These are phyloP conservation scores for Luffa aegyptiaca DNA, from an alignment of 306 rosid genomes.

Conservation along the genomic window DNA sequence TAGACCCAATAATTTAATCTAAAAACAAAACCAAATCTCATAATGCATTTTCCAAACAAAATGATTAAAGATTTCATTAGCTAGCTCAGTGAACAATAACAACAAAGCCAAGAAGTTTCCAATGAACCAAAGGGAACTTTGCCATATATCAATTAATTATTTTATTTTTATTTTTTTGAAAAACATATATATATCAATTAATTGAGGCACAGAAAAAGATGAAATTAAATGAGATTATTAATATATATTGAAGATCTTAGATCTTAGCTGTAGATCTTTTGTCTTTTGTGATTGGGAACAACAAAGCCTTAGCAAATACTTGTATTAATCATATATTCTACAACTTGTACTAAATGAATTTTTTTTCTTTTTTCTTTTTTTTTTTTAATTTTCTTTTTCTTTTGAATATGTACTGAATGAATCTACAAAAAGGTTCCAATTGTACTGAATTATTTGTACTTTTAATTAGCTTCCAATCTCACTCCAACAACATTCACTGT, in stretches of 20 bases:
- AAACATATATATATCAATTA: background rate
- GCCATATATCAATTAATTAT: background rate
- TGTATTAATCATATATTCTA: background rate
- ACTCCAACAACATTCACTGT: background rate
- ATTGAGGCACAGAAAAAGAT: background rate
- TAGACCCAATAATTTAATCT: background rate
- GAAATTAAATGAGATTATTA: background rate
- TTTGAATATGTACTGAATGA: background rate
- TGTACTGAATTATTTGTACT: background rate
- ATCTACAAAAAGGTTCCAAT: background rate
- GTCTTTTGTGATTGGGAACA: background rate
- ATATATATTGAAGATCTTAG: background rate
- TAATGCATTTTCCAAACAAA: background rate
- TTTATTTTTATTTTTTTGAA: no score
- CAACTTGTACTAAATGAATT: background rate
- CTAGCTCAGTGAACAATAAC: background rate
- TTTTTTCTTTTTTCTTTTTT: no score
- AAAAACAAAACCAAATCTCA: background rate
- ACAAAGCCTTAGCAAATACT: background rate
- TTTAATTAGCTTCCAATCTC: background rate
- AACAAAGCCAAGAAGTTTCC: background rate
- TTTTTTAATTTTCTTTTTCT: no score
- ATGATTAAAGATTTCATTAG: background rate
- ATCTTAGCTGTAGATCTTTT: background rate
- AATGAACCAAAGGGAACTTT: background rate